These are phyloP conservation scores for Yamadazyma scolyti DNA, from an alignment of 805 yeast species.

Conservation along the genomic window DNA sequence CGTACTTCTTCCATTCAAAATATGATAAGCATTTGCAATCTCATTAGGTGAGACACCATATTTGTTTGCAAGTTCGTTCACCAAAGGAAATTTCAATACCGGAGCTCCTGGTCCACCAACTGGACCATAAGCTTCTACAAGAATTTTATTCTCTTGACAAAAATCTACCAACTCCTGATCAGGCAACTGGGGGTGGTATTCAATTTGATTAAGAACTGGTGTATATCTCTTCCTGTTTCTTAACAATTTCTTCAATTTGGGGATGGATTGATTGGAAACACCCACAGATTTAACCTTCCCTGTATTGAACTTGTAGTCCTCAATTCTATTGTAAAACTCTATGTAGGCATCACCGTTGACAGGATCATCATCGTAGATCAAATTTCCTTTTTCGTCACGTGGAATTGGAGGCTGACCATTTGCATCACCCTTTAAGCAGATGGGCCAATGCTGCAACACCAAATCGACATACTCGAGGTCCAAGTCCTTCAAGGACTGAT, in stretches of 20 bases:
- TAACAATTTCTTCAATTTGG: slow-evolving; percentile 23
- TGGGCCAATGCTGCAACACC: slow-evolving; percentile 49
- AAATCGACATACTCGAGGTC: slow-evolving; percentile 46
- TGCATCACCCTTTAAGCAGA: slow-evolving; percentile 37
- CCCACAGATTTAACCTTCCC: slow-evolving; percentile 33
- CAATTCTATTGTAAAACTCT: slow-evolving; percentile 26
- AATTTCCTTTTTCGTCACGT: slow-evolving; percentile 30
- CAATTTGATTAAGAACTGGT: slow-evolving; percentile 34
- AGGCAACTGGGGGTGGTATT: slow-evolving; percentile 34
- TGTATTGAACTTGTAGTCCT: slow-evolving; percentile 22
- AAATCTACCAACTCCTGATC: slow-evolving; percentile 39
- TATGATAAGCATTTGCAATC: slow-evolving; percentile 58
- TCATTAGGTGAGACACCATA: slow-evolving; percentile 52
- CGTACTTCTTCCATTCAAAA: slow-evolving; percentile 56
- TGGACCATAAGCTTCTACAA: slow-evolving; percentile 57
- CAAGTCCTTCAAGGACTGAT: slow-evolving; percentile 35
- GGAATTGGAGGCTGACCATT: slow-evolving; percentile 38
- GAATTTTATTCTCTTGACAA: slow-evolving; percentile 32
- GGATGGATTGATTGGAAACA: slow-evolving; percentile 31
- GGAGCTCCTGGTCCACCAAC: slow-evolving; percentile 68
- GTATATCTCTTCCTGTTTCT: slow-evolving; percentile 17
- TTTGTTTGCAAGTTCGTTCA: slow-evolving; percentile 53
- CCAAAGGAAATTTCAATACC: slow-evolving; percentile 46
- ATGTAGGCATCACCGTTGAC: slow-evolving; percentile 27
- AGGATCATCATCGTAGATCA: slow-evolving; percentile 32